Evolutionary conservation across 176 grass and related monocot genomes (phyloP).

Genomic region (Hordeum marinum): DNA sequence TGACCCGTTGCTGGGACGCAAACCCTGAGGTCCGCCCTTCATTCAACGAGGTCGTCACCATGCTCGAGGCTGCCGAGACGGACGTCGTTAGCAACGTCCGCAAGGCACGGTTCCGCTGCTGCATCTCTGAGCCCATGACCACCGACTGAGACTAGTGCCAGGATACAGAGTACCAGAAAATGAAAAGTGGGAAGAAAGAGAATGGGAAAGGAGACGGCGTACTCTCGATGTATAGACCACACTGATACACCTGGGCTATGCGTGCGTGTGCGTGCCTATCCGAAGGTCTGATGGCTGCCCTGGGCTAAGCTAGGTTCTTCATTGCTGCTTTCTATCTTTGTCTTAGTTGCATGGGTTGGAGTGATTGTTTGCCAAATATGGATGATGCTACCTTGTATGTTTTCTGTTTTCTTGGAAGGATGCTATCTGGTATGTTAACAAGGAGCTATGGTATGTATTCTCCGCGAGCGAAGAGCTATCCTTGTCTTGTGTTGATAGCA

Average conservation of each 20-base stretch:
- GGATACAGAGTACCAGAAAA: slow-evolving; percentile 13
- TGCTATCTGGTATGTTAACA: slow-evolving; percentile 17
- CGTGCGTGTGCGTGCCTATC: neutral
- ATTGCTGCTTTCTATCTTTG: neutral
- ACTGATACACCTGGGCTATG: neutral
- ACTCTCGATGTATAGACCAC: neutral
- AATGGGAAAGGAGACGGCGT: neutral
- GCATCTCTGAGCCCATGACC: slow-evolving; percentile 65
- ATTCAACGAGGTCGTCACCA: slow-evolving; percentile 56
- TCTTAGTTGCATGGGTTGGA: slow-evolving; percentile 17
- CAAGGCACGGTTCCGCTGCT: slow-evolving; percentile 74
- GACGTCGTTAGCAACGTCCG: slow-evolving; percentile 58
- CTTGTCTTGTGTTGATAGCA: slow-evolving; percentile 16
- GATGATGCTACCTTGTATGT: neutral
- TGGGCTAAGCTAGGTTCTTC: neutral
- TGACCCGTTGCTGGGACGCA: slow-evolving; percentile 70
- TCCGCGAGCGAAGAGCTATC: neutral
- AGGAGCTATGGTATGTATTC: neutral
- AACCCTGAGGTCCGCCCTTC: slow-evolving; percentile 53
- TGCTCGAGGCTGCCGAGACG: slow-evolving; percentile 58
- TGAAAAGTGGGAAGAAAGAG: neutral
- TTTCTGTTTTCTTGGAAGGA: neutral
- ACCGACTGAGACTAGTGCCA: slow-evolving; percentile 38
- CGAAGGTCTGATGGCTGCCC: neutral
- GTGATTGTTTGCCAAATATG: slow-evolving; percentile 12